phyloP scores from a whole-genome alignment of 192 early-diverging fungal species.

The Coemansia sp. region DNA sequence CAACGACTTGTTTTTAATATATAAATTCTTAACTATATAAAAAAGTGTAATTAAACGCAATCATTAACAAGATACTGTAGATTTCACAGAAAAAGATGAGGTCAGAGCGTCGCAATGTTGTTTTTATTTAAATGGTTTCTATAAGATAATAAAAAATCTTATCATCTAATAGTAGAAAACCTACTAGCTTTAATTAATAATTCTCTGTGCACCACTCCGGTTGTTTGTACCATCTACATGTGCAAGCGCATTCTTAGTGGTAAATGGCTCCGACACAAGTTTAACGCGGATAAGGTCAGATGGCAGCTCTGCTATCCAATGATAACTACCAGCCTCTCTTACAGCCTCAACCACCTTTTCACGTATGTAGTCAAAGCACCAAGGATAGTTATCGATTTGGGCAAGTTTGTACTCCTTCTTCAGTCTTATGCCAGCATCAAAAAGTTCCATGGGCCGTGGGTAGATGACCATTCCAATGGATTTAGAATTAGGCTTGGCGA shows the following conservation, averaged over 20 bases:
- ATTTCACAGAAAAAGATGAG: too few relatives aligned
- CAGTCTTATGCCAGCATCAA: constrained; percentile 17
- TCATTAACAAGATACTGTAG: too few relatives aligned
- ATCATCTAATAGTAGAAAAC: neutral
- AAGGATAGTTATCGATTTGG: constrained; percentile 31
- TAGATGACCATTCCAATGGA: constrained; percentile 26
- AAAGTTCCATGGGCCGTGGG: constrained; percentile 41
- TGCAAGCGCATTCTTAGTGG: constrained; percentile 22
- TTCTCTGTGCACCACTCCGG: constrained; percentile 4
- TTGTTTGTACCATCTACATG: constrained; percentile 34
- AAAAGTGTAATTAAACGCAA: too few relatives aligned
- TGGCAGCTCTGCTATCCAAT: constrained; percentile 29
- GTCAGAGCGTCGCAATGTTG: too few relatives aligned
- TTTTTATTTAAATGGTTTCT: neutral
- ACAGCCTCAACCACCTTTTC: constrained; percentile 27
- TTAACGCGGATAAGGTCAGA: constrained; percentile 24
- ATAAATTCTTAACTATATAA: neutral
- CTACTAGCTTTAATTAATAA: neutral
- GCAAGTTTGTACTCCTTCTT: constrained; percentile 40
- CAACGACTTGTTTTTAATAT: neutral
- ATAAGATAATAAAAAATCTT: neutral
- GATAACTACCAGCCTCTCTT: neutral
- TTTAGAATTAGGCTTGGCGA: constrained; percentile 6
- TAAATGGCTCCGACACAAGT: constrained; percentile 42
- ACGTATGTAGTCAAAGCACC: constrained; percentile 42